phyloP scores from a whole-genome alignment of 2,329 filamentous ascomycete species.

The Fusarium transvaalense region DNA sequence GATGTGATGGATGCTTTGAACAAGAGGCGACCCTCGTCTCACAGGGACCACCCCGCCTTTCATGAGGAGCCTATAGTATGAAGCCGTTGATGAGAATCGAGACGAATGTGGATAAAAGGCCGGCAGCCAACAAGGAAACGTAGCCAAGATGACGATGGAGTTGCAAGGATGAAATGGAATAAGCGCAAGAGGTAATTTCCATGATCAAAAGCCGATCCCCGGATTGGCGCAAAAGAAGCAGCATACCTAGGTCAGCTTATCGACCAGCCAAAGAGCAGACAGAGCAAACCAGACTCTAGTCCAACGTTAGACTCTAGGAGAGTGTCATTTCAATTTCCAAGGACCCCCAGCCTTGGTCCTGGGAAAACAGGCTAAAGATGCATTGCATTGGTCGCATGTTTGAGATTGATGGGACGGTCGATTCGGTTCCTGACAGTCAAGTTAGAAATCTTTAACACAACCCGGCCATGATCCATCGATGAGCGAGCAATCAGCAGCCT shows the following conservation, averaged over 20 bases:
- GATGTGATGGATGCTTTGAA: conserved; percentile 33
- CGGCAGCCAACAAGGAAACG: conserved; percentile 45
- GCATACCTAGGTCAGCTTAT: conserved; percentile 40
- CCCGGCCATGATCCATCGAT: not conserved
- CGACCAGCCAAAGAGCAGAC: conserved; percentile 16
- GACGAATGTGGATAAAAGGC: conserved; percentile 46
- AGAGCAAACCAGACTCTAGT: not conserved
- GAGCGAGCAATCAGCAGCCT: conserved; percentile 17
- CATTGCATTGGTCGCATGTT: conserved; percentile 54
- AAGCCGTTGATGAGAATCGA: conserved; percentile 39
- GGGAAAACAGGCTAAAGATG: conserved; percentile 40
- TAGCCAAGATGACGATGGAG: conserved; percentile 39
- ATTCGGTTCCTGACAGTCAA: conserved; percentile 40
- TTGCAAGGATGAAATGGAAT: conserved; percentile 40
- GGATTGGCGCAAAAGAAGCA: conserved; percentile 35
- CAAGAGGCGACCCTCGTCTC: conserved; percentile 42
- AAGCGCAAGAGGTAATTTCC: conserved; percentile 43
- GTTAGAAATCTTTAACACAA: conserved; percentile 34
- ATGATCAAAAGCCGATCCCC: conserved; percentile 35
- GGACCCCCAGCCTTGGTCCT: not conserved
- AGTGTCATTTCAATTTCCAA: conserved; percentile 6
- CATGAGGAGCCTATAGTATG: conserved; percentile 40
- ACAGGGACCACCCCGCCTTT: conserved; percentile 48
- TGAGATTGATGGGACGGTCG: conserved; percentile 64
- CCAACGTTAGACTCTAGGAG: not conserved